Evolutionary conservation across 257 asterid genomes (phyloP).

Genomic region (Gynochthodes officinalis): DNA sequence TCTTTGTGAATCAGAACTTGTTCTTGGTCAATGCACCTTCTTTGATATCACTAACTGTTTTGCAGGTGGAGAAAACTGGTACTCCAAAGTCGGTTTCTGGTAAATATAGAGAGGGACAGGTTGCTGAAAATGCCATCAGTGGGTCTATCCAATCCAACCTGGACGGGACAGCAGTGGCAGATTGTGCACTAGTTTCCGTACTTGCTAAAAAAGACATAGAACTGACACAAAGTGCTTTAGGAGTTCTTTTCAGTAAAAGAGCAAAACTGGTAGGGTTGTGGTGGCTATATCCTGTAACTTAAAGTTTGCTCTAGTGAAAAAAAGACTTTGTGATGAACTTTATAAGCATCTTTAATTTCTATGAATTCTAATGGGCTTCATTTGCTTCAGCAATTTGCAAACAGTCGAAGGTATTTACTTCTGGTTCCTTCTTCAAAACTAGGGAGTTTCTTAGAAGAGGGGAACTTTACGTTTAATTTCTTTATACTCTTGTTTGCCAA

Average conservation of each 20-base stretch:
- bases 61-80: slow-evolving; percentile 29
- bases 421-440: too few species aligned
- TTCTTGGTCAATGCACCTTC: not conserved
- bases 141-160: slow-evolving; percentile 21
- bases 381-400: not conserved
- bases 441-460: not conserved
- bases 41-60: not conserved
- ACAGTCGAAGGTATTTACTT: not conserved
- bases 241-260: slow-evolving; percentile 37
- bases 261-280: slow-evolving; percentile 45
- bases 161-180: slow-evolving; percentile 19
- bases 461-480: not conserved
- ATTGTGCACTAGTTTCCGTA: slow-evolving; percentile 14
- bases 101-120: slow-evolving; percentile 4
- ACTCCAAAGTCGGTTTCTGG: slow-evolving; percentile 9
- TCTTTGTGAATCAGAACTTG: not conserved
- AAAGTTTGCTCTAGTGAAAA: not conserved
- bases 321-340: not conserved
- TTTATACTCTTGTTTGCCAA: not conserved
- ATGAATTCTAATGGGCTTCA: not conserved
- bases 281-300: not conserved
- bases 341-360: not conserved
- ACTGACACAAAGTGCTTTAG: slow-evolving; percentile 35
- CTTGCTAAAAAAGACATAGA: slow-evolving; percentile 29
- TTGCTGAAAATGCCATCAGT: slow-evolving; percentile 19